A percentile compares a stretch with the other conserved stretches of the same genome.
Conservation (phyloP, 768 basidiomycete genomes). For the Mrakia blollopis region DNA sequence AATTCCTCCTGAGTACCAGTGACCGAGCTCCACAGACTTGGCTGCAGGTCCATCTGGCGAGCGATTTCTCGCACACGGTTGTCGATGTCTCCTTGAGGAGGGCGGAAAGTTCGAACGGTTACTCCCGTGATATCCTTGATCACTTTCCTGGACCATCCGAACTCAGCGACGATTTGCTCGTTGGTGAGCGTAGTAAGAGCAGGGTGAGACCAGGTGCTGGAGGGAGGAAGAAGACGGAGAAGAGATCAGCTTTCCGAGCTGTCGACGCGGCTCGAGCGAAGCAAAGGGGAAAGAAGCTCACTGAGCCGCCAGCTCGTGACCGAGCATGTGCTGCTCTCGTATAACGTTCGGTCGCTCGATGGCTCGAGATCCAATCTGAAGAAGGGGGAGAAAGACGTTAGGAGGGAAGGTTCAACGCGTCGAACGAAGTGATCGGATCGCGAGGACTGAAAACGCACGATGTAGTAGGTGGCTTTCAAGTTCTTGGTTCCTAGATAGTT, state of each 20-base stretch:
- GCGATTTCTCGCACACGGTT: conserved; percentile 77
- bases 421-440: too few relatives aligned
- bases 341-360: conserved; percentile 67
- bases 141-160: conserved; percentile 79
- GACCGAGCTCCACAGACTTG: conserved; percentile 63
- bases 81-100: conserved; percentile 52
- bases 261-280: not conserved
- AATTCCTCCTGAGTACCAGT: conserved; percentile 47
- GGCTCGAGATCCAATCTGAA: conserved; percentile 51
- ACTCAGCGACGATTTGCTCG: conserved; percentile 74
- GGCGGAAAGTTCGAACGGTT: too few relatives aligned
- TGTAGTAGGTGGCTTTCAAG: conserved; percentile 58
- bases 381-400: conserved; percentile 48
- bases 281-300: not conserved
- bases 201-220: conserved; percentile 70
- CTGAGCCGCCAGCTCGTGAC: conserved; percentile 64
- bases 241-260: not conserved
- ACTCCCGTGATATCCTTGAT: conserved; percentile 50
- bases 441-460: too few relatives aligned
- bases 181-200: conserved; percentile 59
- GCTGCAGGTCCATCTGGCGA: conserved; percentile 71
- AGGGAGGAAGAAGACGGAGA: conserved; percentile 61
- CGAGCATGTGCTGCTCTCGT: conserved; percentile 67
- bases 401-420: not conserved
- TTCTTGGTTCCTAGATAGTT: conserved; percentile 56